These are phyloP conservation scores for Aegilops umbellulata DNA, from an alignment of 176 grass and related monocot genomes.

Conservation along the genomic window DNA sequence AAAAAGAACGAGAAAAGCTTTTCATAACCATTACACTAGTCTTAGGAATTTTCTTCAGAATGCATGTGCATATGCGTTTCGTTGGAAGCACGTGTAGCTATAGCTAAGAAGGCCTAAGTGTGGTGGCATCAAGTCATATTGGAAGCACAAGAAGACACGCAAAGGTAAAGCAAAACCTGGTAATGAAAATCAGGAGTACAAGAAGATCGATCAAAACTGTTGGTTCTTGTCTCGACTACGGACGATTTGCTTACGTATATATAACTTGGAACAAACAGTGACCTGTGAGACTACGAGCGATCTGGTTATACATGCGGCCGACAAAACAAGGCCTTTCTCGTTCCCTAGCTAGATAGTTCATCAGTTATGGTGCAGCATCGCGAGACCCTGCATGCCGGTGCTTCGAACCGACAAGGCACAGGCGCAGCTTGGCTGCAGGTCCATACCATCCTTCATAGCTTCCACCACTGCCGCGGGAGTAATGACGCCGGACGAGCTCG, in stretches of 20 bases:
- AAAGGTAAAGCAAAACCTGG: background rate
- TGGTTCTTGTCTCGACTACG: background rate
- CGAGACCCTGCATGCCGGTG: background rate
- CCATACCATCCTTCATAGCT: background rate
- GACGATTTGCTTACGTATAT: background rate
- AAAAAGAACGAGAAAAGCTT: background rate
- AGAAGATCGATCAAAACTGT: background rate
- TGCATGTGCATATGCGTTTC: background rate
- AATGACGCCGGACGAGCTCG: constrained; percentile 18
- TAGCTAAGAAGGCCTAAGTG: background rate
- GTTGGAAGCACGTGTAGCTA: background rate
- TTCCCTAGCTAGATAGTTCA: background rate
- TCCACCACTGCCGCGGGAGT: background rate
- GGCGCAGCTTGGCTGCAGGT: background rate
- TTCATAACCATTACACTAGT: background rate
- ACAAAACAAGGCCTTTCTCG: background rate
- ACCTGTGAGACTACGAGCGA: background rate
- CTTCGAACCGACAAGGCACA: background rate
- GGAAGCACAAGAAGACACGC: background rate
- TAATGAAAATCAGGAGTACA: background rate
- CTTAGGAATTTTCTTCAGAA: background rate
- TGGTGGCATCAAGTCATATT: background rate
- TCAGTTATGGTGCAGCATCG: background rate
- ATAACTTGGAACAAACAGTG: background rate
- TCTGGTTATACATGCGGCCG: background rate